These are phyloP conservation scores for Fusarium torulosum DNA, from an alignment of 2,329 filamentous ascomycete genomes.

Conservation along the genomic window DNA sequence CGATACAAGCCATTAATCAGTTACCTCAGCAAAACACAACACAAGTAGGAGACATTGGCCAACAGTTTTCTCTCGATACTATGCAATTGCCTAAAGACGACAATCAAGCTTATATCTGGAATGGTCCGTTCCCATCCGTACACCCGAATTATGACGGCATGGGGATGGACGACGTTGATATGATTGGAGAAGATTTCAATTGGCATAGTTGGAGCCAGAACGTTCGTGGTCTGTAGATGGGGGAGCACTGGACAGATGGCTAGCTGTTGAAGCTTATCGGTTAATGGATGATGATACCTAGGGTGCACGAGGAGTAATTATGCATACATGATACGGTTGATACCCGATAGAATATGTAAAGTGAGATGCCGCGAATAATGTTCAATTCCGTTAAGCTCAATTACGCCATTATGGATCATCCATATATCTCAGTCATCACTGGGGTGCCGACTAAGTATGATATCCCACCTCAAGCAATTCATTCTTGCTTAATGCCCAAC, in stretches of 20 bases:
- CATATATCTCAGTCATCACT: too few relatives aligned
- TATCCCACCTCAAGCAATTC: too few relatives aligned
- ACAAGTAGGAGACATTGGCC: slow-evolving; percentile 21
- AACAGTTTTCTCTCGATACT: slow-evolving; percentile 33
- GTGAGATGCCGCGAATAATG: slow-evolving; percentile 15
- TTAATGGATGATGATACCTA: slow-evolving; percentile 6
- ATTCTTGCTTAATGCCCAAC: too few relatives aligned
- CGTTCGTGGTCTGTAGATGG: slow-evolving; percentile 56
- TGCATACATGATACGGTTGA: slow-evolving; percentile 47
- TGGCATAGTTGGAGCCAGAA: slow-evolving; percentile 64
- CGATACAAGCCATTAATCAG: slow-evolving; percentile 2
- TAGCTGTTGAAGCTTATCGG: slow-evolving; percentile 8
- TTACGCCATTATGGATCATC: not conserved
- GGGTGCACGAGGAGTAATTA: slow-evolving; percentile 17
- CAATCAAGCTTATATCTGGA: slow-evolving; percentile 58
- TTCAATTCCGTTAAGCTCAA: slow-evolving; percentile 24
- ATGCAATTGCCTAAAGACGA: slow-evolving; percentile 51
- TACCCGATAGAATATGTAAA: slow-evolving; percentile 38
- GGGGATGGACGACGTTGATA: slow-evolving; percentile 53
- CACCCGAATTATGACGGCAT: slow-evolving; percentile 49
- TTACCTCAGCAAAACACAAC: slow-evolving; percentile 14
- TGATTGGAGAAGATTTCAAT: slow-evolving; percentile 60
- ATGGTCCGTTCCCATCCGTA: slow-evolving; percentile 50
- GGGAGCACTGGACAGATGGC: slow-evolving; percentile 46
- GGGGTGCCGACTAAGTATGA: too few relatives aligned